Conservation (phyloP, 306 rosid species). For the Senna siamea region DNA sequence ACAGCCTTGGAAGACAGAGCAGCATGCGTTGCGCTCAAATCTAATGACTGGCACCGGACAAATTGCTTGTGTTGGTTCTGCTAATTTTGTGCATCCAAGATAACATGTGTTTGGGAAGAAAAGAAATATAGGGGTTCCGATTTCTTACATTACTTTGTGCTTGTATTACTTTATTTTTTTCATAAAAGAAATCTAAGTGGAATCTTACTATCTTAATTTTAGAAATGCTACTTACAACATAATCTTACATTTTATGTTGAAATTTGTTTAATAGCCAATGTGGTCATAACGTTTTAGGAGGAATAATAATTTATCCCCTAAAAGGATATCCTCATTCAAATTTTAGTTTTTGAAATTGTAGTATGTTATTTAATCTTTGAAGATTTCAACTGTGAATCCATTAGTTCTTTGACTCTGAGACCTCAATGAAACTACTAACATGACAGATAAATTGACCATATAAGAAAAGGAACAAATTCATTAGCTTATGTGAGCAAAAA, state of each 20-base stretch:
- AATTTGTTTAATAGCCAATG: neutral
- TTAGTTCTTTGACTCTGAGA: too few relatives aligned
- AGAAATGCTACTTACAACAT: neutral
- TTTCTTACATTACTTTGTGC: neutral
- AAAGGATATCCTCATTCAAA: too few relatives aligned
- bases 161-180: neutral
- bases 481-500: too few relatives aligned
- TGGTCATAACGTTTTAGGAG: too few relatives aligned
- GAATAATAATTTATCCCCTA: too few relatives aligned
- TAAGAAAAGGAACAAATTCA: too few relatives aligned
- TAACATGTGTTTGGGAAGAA: neutral
- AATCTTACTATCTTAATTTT: neutral
- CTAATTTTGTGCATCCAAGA: neutral
- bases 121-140: neutral
- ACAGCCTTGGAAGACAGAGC: conserved; percentile 38
- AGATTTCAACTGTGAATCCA: too few relatives aligned
- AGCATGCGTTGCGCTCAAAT: conserved; percentile 1
- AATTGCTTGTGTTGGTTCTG: neutral
- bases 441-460: too few relatives aligned
- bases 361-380: too few relatives aligned
- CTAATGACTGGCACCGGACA: neutral
- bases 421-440: too few relatives aligned
- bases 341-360: too few relatives aligned
- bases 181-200: neutral
- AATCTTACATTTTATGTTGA: neutral